Conservation (phyloP, 768 basidiomycete genomes). For the Suillus ampliporus region DNA sequence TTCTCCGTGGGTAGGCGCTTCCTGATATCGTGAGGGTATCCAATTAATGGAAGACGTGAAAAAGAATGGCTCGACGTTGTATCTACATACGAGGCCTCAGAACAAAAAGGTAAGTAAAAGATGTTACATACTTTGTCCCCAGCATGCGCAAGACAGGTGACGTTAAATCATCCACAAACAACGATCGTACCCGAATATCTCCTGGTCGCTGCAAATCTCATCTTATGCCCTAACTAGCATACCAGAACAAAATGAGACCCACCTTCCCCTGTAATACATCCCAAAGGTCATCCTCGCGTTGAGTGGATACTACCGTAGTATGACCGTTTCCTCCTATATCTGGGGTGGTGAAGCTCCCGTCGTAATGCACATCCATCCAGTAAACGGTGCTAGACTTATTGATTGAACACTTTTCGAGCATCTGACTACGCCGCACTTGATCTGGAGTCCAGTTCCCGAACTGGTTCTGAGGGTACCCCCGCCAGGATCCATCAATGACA, state of each 20-base stretch:
- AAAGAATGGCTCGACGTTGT: conserved; percentile 66
- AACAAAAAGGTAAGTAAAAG: background rate
- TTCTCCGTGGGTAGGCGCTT: conserved; percentile 41
- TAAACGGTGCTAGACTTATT: conserved; percentile 25
- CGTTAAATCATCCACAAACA: conserved; percentile 57
- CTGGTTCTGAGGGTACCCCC: conserved; percentile 33
- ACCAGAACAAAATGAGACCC: conserved; percentile 21
- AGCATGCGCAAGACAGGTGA: conserved; percentile 60
- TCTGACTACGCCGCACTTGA: conserved; percentile 37
- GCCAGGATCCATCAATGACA: background rate
- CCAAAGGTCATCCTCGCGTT: conserved; percentile 42
- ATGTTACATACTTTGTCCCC: conserved; percentile 51
- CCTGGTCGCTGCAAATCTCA: conserved; percentile 38
- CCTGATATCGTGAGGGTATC: conserved; percentile 72
- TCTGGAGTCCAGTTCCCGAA: conserved; percentile 40
- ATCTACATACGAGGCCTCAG: conserved; percentile 34
- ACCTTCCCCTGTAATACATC: conserved; percentile 38
- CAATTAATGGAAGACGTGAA: conserved; percentile 68
- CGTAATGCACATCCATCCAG: conserved; percentile 28
- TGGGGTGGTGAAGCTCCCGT: conserved; percentile 18
- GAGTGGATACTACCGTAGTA: conserved; percentile 6
- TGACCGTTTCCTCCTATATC: background rate
- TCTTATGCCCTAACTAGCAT: background rate
- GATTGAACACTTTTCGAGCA: conserved; percentile 28
- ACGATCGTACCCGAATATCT: conserved; percentile 48